Conservation (phyloP, 352 stramenopile species). For the Saprolegnia diclina region DNA sequence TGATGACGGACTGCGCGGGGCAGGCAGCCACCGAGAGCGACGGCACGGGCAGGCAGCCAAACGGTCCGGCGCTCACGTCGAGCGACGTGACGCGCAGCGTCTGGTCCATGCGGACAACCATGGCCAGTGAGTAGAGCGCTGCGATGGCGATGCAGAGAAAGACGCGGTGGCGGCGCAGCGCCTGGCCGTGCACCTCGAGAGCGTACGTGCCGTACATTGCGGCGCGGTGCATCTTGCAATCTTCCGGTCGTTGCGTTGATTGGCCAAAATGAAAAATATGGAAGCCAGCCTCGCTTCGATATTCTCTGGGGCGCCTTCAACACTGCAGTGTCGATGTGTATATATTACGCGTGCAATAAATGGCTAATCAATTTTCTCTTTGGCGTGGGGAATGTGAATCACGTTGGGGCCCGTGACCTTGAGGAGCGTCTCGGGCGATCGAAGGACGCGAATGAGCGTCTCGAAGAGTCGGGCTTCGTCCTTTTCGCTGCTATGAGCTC, state of each 20-base stretch:
- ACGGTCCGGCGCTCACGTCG: not conserved
- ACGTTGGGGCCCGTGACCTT: slow-evolving; percentile 82
- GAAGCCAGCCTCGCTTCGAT: too few species aligned
- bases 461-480: slow-evolving; percentile 86
- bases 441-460: slow-evolving; percentile 75
- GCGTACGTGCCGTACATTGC: not conserved
- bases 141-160: not conserved
- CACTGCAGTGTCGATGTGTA: not conserved
- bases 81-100: not conserved
- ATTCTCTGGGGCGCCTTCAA: not conserved
- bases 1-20: not conserved
- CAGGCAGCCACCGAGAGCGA: slow-evolving; percentile 4
- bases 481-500: not conserved
- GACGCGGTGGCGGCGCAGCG: not conserved
- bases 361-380: slow-evolving; percentile 71
- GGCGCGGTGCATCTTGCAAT: not conserved
- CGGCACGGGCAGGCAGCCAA: slow-evolving; percentile 13
- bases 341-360: not conserved
- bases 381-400: slow-evolving; percentile 80
- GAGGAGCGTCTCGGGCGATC: slow-evolving; percentile 74
- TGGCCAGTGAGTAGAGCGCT: not conserved
- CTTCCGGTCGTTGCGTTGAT: not conserved
- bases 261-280: not conserved
- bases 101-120: not conserved
- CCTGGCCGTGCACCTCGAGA: not conserved